These are phyloP conservation scores for Kluyveromyces lactis DNA, from an alignment of 805 yeast species.

Conservation along the genomic window DNA sequence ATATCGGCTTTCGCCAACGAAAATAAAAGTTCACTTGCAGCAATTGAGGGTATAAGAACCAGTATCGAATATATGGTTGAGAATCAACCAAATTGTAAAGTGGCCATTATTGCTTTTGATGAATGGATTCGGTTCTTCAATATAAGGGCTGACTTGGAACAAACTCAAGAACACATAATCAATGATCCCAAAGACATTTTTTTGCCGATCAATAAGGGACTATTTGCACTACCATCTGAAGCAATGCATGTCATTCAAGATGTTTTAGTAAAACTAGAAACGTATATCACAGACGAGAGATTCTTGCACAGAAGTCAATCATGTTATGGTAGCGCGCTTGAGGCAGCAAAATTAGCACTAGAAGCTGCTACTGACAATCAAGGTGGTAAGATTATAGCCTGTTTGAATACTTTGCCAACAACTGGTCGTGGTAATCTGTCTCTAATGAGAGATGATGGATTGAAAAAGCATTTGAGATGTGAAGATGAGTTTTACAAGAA, in stretches of 20 bases:
- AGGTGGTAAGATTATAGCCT: constrained; percentile 75
- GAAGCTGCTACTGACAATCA: constrained; percentile 43
- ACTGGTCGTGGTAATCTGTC: constrained; percentile 70
- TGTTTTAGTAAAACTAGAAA: constrained; percentile 44
- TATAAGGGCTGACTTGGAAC: constrained; percentile 45
- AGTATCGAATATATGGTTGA: constrained; percentile 33
- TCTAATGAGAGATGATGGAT: constrained; percentile 33
- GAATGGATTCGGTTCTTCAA: constrained; percentile 65
- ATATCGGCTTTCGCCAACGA: constrained; percentile 53
- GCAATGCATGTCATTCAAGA: constrained; percentile 56
- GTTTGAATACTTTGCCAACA: constrained; percentile 64
- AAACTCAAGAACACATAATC: constrained; percentile 51
- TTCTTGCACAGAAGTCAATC: constrained; percentile 39
- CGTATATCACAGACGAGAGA: constrained; percentile 29
- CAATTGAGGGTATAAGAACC: constrained; percentile 62
- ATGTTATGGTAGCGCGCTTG: constrained; percentile 71
- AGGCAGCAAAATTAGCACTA: constrained; percentile 57
- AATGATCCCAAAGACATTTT: constrained; percentile 55
- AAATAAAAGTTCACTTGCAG: constrained; percentile 43
- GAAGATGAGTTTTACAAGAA: constrained; percentile 54
- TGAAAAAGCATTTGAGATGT: constrained; percentile 47
- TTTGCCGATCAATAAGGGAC: constrained; percentile 68
- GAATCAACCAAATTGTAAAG: constrained; percentile 36
- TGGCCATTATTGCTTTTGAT: constrained; percentile 74
- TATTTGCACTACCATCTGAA: constrained; percentile 73